phyloP scores from a whole-genome alignment of 1,139 yeast species.

The Pichia sp. region DNA sequence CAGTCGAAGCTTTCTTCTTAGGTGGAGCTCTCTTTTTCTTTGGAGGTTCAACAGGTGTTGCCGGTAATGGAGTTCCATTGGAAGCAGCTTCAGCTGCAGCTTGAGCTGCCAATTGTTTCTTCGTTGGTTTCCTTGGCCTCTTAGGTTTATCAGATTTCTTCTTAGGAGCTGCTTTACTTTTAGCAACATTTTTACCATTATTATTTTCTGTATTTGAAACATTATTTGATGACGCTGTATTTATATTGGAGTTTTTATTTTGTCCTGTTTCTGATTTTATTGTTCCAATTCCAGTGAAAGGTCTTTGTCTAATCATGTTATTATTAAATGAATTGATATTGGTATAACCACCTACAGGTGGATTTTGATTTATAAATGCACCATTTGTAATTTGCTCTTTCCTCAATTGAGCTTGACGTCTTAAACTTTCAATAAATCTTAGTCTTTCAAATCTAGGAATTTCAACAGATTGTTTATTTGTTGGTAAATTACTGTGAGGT shows the following conservation, averaged over 20 bases:
- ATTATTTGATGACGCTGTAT: not conserved
- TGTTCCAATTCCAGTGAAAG: slow-evolving; percentile 1
- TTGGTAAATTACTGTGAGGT: slow-evolving; percentile 26
- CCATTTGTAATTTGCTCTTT: slow-evolving; percentile 20
- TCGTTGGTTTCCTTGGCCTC: slow-evolving; percentile 27
- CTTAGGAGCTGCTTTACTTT: slow-evolving; percentile 4
- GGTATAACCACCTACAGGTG: slow-evolving; percentile 8
- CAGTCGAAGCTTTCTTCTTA: slow-evolving; percentile 17
- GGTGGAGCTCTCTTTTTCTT: slow-evolving; percentile 24
- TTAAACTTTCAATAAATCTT: slow-evolving; percentile 43
- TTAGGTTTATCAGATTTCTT: slow-evolving; percentile 23
- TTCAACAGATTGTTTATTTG: slow-evolving; percentile 23
- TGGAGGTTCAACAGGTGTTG: slow-evolving; percentile 21
- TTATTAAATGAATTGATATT: slow-evolving; percentile 6
- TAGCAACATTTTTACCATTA: not conserved
- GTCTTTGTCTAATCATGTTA: not conserved
- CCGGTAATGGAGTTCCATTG: slow-evolving; percentile 12
- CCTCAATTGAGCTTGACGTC: slow-evolving; percentile 24
- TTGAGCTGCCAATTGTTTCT: slow-evolving; percentile 28
- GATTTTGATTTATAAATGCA: slow-evolving; percentile 4
- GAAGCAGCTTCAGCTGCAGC: slow-evolving; percentile 17
- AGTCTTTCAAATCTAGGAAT: slow-evolving; percentile 42
- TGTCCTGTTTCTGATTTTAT: not conserved
- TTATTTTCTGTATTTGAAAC: not conserved
- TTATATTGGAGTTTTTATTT: too few species aligned